phyloP scores from a whole-genome alignment of 352 stramenopile species.

The Phytophthora kernoviae region DNA sequence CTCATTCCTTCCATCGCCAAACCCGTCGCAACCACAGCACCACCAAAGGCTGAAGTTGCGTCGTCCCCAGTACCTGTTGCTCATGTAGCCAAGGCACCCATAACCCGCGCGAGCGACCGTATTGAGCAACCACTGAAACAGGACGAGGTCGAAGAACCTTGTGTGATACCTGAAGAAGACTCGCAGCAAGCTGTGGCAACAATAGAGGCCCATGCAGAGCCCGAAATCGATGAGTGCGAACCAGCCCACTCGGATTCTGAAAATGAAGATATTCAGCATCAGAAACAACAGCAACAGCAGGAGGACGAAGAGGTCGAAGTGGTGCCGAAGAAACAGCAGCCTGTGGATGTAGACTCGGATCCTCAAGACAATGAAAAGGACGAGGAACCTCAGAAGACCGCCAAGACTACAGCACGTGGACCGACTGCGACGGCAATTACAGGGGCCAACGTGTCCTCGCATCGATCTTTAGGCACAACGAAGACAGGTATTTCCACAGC shows the following conservation, averaged over 20 bases:
- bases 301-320: constrained; percentile 19
- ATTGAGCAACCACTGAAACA: constrained; percentile 3
- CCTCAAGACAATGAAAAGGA: constrained; percentile 36
- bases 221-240: constrained; percentile 49
- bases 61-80: not conserved
- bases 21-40: constrained; percentile 3
- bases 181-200: constrained; percentile 3
- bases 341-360: not conserved
- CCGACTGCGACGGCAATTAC: constrained; percentile 2
- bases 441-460: constrained; percentile 11
- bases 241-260: constrained; percentile 35
- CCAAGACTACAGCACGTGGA: constrained; percentile 40
- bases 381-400: constrained; percentile 39
- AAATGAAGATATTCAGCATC: constrained; percentile 21
- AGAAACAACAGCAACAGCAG: constrained; percentile 26
- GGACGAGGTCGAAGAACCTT: not conserved
- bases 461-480: constrained; percentile 19
- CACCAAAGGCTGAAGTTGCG: constrained; percentile 2
- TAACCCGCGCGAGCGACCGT: not conserved
- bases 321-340: constrained; percentile 10
- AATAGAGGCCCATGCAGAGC: constrained; percentile 20
- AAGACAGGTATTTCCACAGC: constrained; percentile 24
- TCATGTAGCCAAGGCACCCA: constrained; percentile 1
- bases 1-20: constrained; percentile 12
- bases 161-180: constrained; percentile 7